phyloP scores from a whole-genome alignment of 768 basidiomycete species.

The Xerocomellus dryophilus region DNA sequence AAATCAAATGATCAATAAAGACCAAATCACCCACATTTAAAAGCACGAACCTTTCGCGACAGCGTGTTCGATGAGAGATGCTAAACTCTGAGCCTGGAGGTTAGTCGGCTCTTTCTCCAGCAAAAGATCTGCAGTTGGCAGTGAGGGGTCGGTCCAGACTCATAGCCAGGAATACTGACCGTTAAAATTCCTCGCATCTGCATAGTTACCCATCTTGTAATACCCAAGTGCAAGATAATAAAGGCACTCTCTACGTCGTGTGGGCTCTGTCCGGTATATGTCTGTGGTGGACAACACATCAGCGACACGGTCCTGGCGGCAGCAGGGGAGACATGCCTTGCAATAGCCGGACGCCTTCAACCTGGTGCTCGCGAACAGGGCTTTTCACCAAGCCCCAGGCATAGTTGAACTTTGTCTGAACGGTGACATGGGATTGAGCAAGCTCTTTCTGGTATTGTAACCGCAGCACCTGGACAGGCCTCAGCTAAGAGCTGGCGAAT shows the following conservation, averaged over 20 bases:
- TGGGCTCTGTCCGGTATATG: constrained; percentile 84
- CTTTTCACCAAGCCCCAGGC: constrained; percentile 97
- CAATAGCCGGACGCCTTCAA: constrained; percentile 85
- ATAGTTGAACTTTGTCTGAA: constrained; percentile 97
- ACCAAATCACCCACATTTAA: neutral
- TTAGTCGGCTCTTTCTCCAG: constrained; percentile 92
- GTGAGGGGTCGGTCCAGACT: constrained; percentile 1
- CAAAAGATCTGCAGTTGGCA: constrained; percentile 57
- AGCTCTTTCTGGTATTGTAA: constrained; percentile 88
- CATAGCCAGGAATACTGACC: constrained; percentile 47
- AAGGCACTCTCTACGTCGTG: constrained; percentile 87
- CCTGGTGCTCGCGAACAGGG: constrained; percentile 78
- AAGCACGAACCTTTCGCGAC: constrained; percentile 67
- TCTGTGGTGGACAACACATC: constrained; percentile 46
- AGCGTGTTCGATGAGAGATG: constrained; percentile 79
- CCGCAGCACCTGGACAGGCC: constrained; percentile 62
- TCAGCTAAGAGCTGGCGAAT: neutral
- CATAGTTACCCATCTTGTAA: constrained; percentile 95
- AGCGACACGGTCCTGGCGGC: neutral
- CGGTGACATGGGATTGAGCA: constrained; percentile 77
- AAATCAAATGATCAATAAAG: neutral
- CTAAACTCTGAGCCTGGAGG: constrained; percentile 85
- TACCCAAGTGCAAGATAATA: constrained; percentile 96
- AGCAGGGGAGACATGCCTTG: constrained; percentile 57
- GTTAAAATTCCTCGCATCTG: constrained; percentile 90